These are phyloP conservation scores for Brasenia schreberi DNA, from an alignment of 164 flowering plant species.

Conservation along the genomic window DNA sequence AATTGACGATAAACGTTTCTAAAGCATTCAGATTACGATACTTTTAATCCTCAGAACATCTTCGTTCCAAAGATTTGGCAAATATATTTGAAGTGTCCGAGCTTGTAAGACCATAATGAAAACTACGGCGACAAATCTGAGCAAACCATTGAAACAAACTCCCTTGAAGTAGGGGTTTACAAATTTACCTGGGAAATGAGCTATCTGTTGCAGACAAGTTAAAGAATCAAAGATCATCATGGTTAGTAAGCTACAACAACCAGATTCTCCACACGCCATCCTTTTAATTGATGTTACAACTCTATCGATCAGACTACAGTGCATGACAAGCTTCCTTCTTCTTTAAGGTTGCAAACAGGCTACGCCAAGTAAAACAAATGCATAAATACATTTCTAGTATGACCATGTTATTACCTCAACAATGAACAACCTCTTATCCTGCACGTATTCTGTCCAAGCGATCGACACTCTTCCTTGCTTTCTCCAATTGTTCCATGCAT, in stretches of 20 bases:
- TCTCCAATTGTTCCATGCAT: conserved; percentile 54
- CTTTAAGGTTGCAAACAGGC: conserved; percentile 7
- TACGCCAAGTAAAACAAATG: conserved; percentile 10
- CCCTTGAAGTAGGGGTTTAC: too few relatives aligned
- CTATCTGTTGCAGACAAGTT: not conserved
- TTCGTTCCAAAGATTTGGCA: too few relatives aligned
- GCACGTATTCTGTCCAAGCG: conserved; percentile 64
- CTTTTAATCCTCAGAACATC: too few relatives aligned
- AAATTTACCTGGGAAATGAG: too few relatives aligned
- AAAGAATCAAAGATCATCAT: not conserved
- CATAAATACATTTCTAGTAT: conserved; percentile 12
- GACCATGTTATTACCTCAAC: conserved; percentile 15
- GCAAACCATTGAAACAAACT: too few relatives aligned
- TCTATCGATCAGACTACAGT: conserved; percentile 17
- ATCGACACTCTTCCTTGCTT: conserved; percentile 73
- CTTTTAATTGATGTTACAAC: conserved; percentile 20
- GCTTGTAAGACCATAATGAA: too few relatives aligned
- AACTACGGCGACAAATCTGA: too few relatives aligned
- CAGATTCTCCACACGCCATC: conserved; percentile 7
- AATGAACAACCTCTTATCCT: conserved; percentile 32
- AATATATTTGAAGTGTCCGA: too few relatives aligned
- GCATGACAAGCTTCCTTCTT: conserved; percentile 9
- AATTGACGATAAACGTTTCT: too few relatives aligned
- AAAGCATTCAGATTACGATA: too few relatives aligned
- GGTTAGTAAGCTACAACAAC: not conserved